Evolutionary conservation across 768 basidiomycete species (phyloP), one percentile per base, ranked within the genome.

Genomic region (Lentinula boryana): DNA sequence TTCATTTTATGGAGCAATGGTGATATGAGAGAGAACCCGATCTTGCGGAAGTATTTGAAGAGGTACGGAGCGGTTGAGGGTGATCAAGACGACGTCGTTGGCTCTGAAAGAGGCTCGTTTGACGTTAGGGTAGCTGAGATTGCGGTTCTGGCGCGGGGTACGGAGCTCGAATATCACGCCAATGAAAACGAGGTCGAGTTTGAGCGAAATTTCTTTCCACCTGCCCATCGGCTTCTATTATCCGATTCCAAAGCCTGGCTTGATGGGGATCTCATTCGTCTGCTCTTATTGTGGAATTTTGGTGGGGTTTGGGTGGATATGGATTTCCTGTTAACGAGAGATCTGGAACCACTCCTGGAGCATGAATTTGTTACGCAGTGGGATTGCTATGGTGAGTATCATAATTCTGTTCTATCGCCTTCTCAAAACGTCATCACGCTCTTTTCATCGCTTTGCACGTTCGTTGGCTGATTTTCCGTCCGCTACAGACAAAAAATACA

Each of bases 291-390:
- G 36, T 98, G 95, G 92, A 85, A 84, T 63, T 86, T 83, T 68
- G 96, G 96, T 1, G 96, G 96, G 0, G 84, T 97, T 23, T 98
- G 96, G 96, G 80, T 98, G 51, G 96, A 99, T 70, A 97, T 98
- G 94, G 96, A 99, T 72, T 91, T 91, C 55, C 80, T 98, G 58
- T 76, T 98, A 63, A 96, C 93, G 49, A 78, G 96, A 58, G 91
- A 95, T 74, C 75, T 98, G 36, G 78, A 86, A 2, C 94, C 95
- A 8, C 77, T 98, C 59, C 80, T 91, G 5, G 95, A 97, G 71
- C 89, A 93, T 67, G 96, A 99, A 72, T 99, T 95, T 69, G 93
- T 98, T 9, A 96, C 93, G 1, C 95, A 99, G 68, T 99, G 96
- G 96, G 96, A 99, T 69, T 98, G 96, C 71, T 98, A 98, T 68